phyloP scores from a whole-genome alignment of 768 basidiomycete species.

The Pleurotus cornucopiae region DNA sequence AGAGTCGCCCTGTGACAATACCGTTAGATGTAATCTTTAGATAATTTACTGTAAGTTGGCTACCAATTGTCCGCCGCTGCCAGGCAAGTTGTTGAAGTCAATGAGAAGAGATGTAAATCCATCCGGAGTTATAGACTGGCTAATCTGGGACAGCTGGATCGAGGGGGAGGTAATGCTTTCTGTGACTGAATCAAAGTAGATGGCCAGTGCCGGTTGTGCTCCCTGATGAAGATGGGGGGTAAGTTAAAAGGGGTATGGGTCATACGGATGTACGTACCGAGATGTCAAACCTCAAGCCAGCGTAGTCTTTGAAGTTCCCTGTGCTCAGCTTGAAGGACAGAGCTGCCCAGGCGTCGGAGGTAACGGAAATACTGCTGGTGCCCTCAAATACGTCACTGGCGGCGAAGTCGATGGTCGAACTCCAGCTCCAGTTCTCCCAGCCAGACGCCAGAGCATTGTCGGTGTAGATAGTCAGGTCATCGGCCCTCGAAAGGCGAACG shows the following conservation, averaged over 20 bases:
- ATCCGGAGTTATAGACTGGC: conserved; percentile 29
- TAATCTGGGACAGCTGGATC: conserved; percentile 39
- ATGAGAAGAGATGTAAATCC: conserved; percentile 41
- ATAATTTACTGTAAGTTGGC: no score
- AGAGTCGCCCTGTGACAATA: conserved; percentile 18
- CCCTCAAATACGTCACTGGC: conserved; percentile 41
- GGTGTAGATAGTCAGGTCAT: conserved; percentile 37
- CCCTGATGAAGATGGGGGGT: conserved; percentile 25
- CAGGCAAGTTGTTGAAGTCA: conserved; percentile 44
- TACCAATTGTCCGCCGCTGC: conserved; percentile 33
- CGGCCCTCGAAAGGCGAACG: conserved; percentile 9
- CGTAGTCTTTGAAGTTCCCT: conserved; percentile 36
- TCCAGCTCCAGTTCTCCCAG: conserved; percentile 55
- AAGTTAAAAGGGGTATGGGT: not conserved
- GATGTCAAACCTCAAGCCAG: conserved; percentile 49
- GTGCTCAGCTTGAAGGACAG: conserved; percentile 40
- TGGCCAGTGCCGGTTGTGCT: conserved; percentile 37
- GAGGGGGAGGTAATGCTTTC: conserved; percentile 32
- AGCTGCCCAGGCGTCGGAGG: conserved; percentile 38
- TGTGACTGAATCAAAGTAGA: conserved; percentile 34
- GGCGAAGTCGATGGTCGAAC: conserved; percentile 35
- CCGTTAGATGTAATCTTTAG: no score
- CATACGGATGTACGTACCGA: conserved; percentile 25
- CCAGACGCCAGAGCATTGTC: conserved; percentile 36
- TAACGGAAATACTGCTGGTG: conserved; percentile 37